A percentile compares a stretch with the other conserved stretches of the same genome.
These are phyloP conservation scores for Fomes fomentarius DNA, from an alignment of 1,284 basidiomycete genomes.

Conservation along the genomic window DNA sequence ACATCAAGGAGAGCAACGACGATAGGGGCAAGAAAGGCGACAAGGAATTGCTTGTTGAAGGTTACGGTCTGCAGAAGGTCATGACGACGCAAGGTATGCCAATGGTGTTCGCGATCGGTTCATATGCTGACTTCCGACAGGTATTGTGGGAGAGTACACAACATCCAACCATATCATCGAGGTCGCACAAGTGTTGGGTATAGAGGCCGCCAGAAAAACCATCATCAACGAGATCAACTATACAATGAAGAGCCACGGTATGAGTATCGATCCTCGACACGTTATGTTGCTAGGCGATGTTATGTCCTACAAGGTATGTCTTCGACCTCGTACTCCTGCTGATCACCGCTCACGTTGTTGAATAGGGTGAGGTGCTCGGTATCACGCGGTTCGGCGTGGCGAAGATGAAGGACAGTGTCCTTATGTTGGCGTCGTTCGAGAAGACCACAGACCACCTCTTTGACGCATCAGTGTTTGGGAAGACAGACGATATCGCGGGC, in stretches of 20 bases:
- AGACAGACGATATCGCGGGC: constrained; percentile 93
- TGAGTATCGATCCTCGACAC: constrained; percentile 99
- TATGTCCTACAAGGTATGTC: constrained; percentile 92
- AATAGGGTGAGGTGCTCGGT: constrained; percentile 94
- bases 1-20: constrained; percentile 86
- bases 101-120: background rate
- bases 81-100: constrained; percentile 93
- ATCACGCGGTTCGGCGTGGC: constrained; percentile 99
- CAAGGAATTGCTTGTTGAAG: constrained; percentile 91
- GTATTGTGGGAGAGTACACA: constrained; percentile 91
- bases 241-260: constrained; percentile 97
- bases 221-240: constrained; percentile 98
- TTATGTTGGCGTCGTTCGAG: constrained; percentile 99
- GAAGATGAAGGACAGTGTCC: constrained; percentile 99
- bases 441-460: constrained; percentile 99
- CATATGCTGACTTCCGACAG: constrained; percentile 40
- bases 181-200: constrained; percentile 91
- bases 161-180: constrained; percentile 99
- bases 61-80: constrained; percentile 96
- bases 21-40: constrained; percentile 77
- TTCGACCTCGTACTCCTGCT: background rate
- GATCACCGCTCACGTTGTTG: background rate
- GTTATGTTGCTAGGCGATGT: constrained; percentile 99
- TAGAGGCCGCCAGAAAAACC: constrained; percentile 93
- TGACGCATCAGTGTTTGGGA: constrained; percentile 95